These are phyloP conservation scores for Spencermartinsiella ligniputridi DNA, from an alignment of 1,139 yeast species.

Conservation along the genomic window DNA sequence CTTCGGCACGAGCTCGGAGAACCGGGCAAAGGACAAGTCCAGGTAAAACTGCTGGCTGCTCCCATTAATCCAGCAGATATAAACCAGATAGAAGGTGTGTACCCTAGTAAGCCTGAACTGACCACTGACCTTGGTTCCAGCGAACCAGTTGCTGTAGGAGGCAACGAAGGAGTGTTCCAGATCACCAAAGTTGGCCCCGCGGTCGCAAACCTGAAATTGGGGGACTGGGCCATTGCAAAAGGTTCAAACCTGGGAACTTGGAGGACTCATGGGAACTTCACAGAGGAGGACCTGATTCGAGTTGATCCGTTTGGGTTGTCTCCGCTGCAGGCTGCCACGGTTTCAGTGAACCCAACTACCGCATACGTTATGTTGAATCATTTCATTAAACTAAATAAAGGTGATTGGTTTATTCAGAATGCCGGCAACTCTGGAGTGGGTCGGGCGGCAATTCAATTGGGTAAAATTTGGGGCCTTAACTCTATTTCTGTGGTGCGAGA, in stretches of 20 bases:
- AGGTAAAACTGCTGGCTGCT: conserved; percentile 67
- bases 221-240: conserved; percentile 94
- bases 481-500: conserved; percentile 86
- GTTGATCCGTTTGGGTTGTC: conserved; percentile 40
- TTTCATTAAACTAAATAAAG: conserved; percentile 55
- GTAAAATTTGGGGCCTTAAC: conserved; percentile 68
- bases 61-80: conserved; percentile 93
- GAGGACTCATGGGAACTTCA: conserved; percentile 68
- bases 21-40: conserved; percentile 40
- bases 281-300: conserved; percentile 43
- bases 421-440: conserved; percentile 98
- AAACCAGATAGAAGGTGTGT: conserved; percentile 89
- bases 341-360: conserved; percentile 86
- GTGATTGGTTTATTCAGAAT: conserved; percentile 94
- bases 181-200: conserved; percentile 65
- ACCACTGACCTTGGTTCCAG: conserved; percentile 50
- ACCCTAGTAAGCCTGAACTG: conserved; percentile 74
- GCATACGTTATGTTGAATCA: conserved; percentile 85
- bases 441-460: conserved; percentile 88
- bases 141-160: conserved; percentile 72
- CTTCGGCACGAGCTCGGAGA: conserved; percentile 28
- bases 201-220: conserved; percentile 45
- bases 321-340: conserved; percentile 70
- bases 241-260: conserved; percentile 87
- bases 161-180: conserved; percentile 92